A percentile compares a stretch with the other conserved stretches of the same genome.
These are phyloP conservation scores for Pelargonium cotyledonis DNA, from an alignment of 441 rosid genomes.

Conservation along the genomic window DNA sequence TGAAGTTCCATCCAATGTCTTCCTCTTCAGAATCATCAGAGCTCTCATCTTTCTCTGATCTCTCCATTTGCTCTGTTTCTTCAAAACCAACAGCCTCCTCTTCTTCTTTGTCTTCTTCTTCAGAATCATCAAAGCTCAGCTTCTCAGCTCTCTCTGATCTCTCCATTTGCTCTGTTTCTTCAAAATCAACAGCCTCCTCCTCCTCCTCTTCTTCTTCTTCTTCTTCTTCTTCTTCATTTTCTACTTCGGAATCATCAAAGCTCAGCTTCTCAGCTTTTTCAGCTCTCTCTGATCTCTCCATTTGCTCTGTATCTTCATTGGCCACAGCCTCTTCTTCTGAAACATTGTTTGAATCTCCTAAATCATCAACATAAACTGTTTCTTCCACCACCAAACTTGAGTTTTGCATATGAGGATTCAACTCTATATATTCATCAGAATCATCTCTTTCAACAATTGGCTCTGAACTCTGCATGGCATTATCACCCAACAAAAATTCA, in stretches of 20 bases:
- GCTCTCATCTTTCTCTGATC: neutral
- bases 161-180: no score
- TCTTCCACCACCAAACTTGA: no score
- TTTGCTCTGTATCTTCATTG: no score
- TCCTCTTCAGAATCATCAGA: neutral
- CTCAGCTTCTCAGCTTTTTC: no score
- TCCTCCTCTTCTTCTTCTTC: neutral
- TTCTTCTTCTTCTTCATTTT: no score
- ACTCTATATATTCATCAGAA: neutral
- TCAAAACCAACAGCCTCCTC: neutral
- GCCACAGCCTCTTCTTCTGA: neutral
- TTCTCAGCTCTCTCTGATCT: no score
- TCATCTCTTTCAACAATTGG: no score
- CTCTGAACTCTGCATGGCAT: neutral
- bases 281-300: no score
- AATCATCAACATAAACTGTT: no score
- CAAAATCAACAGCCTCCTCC: neutral
- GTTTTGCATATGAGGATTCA: no score
- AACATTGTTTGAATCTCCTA: neutral
- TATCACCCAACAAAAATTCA: neutral
- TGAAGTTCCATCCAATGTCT: neutral
- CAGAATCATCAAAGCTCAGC: neutral
- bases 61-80: no score
- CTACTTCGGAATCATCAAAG: neutral
- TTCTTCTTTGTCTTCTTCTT: neutral